These are phyloP conservation scores for Rutstroemia sydowiana DNA, from an alignment of 2,329 filamentous ascomycete species.

Conservation along the genomic window DNA sequence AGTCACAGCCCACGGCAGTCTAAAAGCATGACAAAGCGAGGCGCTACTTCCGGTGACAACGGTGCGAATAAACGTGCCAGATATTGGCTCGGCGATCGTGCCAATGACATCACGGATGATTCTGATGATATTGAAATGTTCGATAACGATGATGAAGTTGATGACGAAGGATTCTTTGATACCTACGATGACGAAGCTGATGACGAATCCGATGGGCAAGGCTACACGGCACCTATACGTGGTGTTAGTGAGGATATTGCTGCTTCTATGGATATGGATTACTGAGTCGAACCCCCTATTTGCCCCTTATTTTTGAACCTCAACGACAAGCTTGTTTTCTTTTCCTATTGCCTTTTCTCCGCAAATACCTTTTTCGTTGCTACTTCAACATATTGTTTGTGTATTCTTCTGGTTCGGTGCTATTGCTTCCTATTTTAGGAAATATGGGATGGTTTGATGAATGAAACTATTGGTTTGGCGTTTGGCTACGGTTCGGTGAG, in stretches of 20 bases:
- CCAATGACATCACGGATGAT: constrained; percentile 36
- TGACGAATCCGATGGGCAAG: constrained; percentile 32
- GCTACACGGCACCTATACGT: constrained; percentile 40
- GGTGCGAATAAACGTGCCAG: constrained; percentile 73
- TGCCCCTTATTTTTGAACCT: constrained; percentile 5
- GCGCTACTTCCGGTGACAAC: constrained; percentile 30
- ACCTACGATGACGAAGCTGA: constrained; percentile 30
- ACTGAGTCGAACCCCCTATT: constrained; percentile 5
- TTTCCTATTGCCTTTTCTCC: background rate
- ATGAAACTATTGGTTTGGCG: constrained; percentile 4
- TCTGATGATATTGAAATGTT: constrained; percentile 33
- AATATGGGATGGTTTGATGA: constrained; percentile 11
- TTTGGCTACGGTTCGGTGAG: constrained; percentile 11
- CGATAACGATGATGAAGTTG: constrained; percentile 39
- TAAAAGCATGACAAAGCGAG: constrained; percentile 28
- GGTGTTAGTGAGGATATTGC: constrained; percentile 58
- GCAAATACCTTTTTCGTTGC: constrained; percentile 4
- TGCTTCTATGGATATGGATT: constrained; percentile 53
- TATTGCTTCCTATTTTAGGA: constrained; percentile 6
- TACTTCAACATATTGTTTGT: constrained; percentile 4
- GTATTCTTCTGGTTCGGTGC: background rate
- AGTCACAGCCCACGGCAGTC: constrained; percentile 50
- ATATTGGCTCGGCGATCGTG: constrained; percentile 76
- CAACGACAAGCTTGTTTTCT: constrained; percentile 10
- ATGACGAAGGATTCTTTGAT: constrained; percentile 38